phyloP scores from a whole-genome alignment of 768 basidiomycete species.

The Rossbeevera mucosa region DNA sequence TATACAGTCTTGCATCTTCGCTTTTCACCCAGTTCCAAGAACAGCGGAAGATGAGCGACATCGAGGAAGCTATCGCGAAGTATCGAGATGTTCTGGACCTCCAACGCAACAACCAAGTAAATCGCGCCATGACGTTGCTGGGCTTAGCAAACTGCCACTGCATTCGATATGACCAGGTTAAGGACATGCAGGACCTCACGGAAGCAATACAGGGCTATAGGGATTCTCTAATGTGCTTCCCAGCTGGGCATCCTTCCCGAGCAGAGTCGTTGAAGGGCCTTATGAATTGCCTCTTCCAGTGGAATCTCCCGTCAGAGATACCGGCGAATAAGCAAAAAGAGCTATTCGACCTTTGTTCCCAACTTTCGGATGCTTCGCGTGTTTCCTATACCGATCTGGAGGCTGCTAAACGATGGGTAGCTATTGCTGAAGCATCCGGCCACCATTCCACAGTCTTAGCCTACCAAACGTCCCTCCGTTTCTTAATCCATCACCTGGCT shows the following conservation, averaged over 20 bases:
- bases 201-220: neutral
- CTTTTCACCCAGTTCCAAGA: neutral
- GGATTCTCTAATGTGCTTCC: neutral
- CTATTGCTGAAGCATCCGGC: neutral
- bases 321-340: neutral
- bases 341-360: neutral
- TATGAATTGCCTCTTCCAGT: neutral
- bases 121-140: neutral
- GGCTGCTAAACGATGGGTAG: neutral
- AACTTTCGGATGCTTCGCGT: neutral
- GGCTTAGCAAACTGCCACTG: neutral
- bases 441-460: slow-evolving; percentile 10
- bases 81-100: neutral
- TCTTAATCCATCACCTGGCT: slow-evolving; percentile 8
- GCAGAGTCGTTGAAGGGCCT: neutral
- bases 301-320: no score
- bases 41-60: neutral
- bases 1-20: neutral
- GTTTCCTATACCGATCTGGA: neutral
- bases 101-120: neutral
- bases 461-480: slow-evolving; percentile 6
- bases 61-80: neutral
- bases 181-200: neutral
- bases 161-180: neutral
- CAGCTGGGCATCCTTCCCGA: neutral